Evolutionary conservation across 177 flowering plant species (phyloP).

Genomic region (Vitis hybrid): DNA sequence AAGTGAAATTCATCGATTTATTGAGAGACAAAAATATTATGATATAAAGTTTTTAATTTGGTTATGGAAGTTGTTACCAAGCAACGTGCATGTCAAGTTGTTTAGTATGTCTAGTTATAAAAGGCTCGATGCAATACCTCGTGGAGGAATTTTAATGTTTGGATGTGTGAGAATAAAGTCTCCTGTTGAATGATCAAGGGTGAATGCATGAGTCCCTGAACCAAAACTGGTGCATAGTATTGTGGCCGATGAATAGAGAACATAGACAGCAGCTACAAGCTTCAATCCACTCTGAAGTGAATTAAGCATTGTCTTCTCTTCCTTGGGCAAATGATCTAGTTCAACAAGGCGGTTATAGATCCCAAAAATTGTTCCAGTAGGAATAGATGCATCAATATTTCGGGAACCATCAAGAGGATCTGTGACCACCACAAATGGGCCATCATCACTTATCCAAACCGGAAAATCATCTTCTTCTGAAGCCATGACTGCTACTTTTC

Average conservation of each 20-base stretch:
- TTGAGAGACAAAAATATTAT: too few species aligned
- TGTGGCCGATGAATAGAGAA: constrained; percentile 96
- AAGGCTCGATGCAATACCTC: constrained; percentile 49
- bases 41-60: too few species aligned
- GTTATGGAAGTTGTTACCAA: background rate
- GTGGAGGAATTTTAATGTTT: constrained; percentile 69
- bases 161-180: constrained; percentile 94
- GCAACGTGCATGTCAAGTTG: background rate
- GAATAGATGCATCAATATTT: constrained; percentile 96
- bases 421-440: constrained; percentile 88
- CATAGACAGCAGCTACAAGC: constrained; percentile 89
- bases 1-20: too few species aligned
- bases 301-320: constrained; percentile 79
- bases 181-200: constrained; percentile 85
- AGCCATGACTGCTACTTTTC: constrained; percentile 94
- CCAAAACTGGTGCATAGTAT: constrained; percentile 89
- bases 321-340: constrained; percentile 67
- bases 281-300: constrained; percentile 85
- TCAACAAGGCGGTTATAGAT: constrained; percentile 78
- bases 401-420: constrained; percentile 98
- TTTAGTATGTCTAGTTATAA: background rate
- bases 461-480: constrained; percentile 94
- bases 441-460: constrained; percentile 77
- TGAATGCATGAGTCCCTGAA: constrained; percentile 89
- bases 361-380: constrained; percentile 97